Evolutionary conservation across 352 stramenopile species (phyloP).

Genomic region (Phytophthora brassicae): DNA sequence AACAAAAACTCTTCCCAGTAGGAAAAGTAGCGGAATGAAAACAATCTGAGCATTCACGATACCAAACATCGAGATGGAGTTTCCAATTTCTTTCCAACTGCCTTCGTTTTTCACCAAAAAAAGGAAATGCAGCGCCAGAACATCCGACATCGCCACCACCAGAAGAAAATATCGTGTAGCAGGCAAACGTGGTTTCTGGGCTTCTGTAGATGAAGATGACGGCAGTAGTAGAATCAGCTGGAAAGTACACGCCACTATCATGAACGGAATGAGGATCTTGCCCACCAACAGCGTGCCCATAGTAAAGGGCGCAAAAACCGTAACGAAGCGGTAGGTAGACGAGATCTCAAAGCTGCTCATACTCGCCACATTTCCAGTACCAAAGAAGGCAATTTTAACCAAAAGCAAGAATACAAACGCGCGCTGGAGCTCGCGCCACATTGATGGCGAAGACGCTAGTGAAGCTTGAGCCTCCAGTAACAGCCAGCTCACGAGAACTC

Average conservation of each 20-base stretch:
- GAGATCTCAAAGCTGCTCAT: slow-evolving; percentile 90
- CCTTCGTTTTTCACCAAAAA: slow-evolving; percentile 85
- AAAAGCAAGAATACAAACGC: slow-evolving; percentile 82
- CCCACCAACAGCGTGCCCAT: slow-evolving; percentile 79
- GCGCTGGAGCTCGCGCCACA: slow-evolving; percentile 49
- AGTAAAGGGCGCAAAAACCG: slow-evolving; percentile 80
- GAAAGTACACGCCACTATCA: slow-evolving; percentile 71
- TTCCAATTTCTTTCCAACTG: slow-evolving; percentile 88
- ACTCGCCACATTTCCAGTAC: slow-evolving; percentile 82
- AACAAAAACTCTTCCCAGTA: slow-evolving; percentile 46
- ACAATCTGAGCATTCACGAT: slow-evolving; percentile 85
- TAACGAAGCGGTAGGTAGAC: slow-evolving; percentile 84
- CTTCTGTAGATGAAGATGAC: slow-evolving; percentile 6
- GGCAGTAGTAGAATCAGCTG: slow-evolving; percentile 50
- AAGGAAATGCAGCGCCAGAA: slow-evolving; percentile 81
- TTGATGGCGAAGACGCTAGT: slow-evolving; percentile 12
- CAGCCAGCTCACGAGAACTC: slow-evolving; percentile 65
- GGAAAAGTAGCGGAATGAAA: slow-evolving; percentile 78
- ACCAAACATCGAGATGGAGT: slow-evolving; percentile 87
- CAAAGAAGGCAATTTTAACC: slow-evolving; percentile 85
- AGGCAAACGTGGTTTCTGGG: slow-evolving; percentile 21
- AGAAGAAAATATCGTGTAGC: slow-evolving; percentile 67
- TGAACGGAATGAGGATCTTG: slow-evolving; percentile 83
- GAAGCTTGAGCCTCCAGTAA: slow-evolving; percentile 44
- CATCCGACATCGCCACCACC: slow-evolving; percentile 78